These are phyloP conservation scores for Avena eriantha DNA, from an alignment of 176 grass and related monocot species.

Conservation along the genomic window DNA sequence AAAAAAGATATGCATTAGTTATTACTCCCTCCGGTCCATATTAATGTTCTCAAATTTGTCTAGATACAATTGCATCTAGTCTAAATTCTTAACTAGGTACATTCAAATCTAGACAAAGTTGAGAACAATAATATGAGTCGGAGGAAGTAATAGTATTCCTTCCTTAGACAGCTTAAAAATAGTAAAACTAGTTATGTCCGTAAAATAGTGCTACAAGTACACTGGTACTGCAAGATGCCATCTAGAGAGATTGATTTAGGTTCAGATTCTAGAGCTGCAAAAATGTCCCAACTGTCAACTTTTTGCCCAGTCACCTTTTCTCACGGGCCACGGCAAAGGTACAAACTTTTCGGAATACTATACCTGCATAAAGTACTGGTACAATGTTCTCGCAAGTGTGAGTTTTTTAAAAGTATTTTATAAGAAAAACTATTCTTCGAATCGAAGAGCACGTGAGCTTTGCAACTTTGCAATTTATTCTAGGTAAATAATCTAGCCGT, in stretches of 20 bases:
- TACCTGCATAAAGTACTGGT: not conserved
- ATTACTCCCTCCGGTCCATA: too few relatives aligned
- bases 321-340: not conserved
- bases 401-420: not conserved
- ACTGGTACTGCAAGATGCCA: not conserved
- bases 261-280: not conserved
- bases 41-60: too few relatives aligned
- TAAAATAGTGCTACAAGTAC: not conserved
- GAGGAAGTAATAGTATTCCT: not conserved
- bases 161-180: too few relatives aligned
- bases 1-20: not conserved
- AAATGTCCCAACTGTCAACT: not conserved
- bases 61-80: too few relatives aligned
- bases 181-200: not conserved
- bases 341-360: not conserved
- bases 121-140: too few relatives aligned
- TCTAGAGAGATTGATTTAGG: not conserved
- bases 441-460: conserved; percentile 1
- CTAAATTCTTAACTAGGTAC: too few relatives aligned
- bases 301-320: not conserved
- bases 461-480: not conserved
- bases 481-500: not conserved
- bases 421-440: not conserved
- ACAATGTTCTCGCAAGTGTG: not conserved
- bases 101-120: too few relatives aligned